Evolutionary conservation across 2,329 filamentous ascomycete genomes (phyloP).

Genomic region (Exophiala xenobiotica): DNA sequence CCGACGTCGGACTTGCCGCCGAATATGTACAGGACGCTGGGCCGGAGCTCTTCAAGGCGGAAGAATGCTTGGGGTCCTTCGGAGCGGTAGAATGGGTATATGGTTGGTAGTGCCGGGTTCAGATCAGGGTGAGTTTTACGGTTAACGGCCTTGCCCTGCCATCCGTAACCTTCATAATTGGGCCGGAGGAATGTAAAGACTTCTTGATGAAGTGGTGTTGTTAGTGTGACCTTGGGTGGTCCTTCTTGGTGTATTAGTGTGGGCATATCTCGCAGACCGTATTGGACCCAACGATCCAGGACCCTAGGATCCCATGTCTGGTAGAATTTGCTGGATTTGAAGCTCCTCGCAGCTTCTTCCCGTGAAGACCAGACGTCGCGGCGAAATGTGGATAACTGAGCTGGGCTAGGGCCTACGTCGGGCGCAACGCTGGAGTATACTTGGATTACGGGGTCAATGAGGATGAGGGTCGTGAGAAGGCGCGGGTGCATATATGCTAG

Average conservation of each 20-base stretch:
- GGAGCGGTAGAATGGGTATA: constrained; percentile 46
- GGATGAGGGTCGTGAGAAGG: constrained; percentile 67
- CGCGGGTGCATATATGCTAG: constrained; percentile 66
- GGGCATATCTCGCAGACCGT: constrained; percentile 74
- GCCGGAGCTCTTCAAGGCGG: constrained; percentile 45
- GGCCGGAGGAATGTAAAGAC: constrained; percentile 57
- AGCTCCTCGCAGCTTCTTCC: constrained; percentile 63
- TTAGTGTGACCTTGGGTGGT: constrained; percentile 63
- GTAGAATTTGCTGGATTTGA: constrained; percentile 73
- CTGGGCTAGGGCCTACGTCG: constrained; percentile 46
- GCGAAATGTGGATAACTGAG: constrained; percentile 67
- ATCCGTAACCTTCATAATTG: constrained; percentile 60
- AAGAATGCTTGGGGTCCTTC: constrained; percentile 42
- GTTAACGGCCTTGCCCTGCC: constrained; percentile 46
- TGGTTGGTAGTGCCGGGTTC: constrained; percentile 33
- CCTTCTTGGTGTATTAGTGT: constrained; percentile 53
- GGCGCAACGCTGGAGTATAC: constrained; percentile 43
- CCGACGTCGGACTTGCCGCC: constrained; percentile 45
- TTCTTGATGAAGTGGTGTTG: constrained; percentile 85
- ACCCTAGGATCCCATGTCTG: constrained; percentile 77
- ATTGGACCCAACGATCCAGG: constrained; percentile 68
- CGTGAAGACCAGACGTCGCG: constrained; percentile 82
- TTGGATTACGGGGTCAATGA: constrained; percentile 62
- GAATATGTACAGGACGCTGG: constrained; percentile 48
- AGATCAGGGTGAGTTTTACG: constrained; percentile 49